Conservation (phyloP, 2,329 filamentous ascomycete species). For the Ophiostoma tasmaniense region DNA sequence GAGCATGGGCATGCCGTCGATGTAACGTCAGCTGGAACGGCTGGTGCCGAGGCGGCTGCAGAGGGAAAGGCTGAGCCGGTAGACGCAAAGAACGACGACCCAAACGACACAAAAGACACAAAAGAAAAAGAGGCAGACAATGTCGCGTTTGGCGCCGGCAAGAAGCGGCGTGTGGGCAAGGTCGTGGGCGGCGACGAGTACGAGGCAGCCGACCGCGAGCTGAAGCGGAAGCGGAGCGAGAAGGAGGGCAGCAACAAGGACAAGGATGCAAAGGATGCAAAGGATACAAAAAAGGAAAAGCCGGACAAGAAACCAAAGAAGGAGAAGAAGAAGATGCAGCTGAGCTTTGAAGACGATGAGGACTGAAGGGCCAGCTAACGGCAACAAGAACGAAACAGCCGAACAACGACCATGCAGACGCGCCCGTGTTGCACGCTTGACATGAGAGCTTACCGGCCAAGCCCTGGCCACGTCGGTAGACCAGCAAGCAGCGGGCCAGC, state of each 20-base stretch:
- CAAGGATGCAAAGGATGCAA: constrained; percentile 9
- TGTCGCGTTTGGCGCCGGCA: constrained; percentile 3
- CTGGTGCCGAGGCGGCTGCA: background rate
- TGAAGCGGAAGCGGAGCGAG: constrained; percentile 10
- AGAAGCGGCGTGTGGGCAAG: constrained; percentile 6
- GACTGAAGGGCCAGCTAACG: constrained; percentile 24
- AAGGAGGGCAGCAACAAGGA: constrained; percentile 19
- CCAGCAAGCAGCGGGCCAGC: too few species aligned
- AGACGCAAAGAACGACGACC: constrained; percentile 19
- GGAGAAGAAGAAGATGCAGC: constrained; percentile 55
- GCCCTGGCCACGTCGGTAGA: too few species aligned
- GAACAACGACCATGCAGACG: background rate
- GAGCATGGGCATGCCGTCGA: constrained; percentile 58
- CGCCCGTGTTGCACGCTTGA: background rate
- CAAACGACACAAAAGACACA: constrained; percentile 23
- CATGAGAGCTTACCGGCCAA: background rate
- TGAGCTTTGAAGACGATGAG: constrained; percentile 58
- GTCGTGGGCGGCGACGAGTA: constrained; percentile 22
- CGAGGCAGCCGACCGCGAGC: background rate
- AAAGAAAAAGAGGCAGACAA: constrained; percentile 17
- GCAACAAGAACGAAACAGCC: too few species aligned
- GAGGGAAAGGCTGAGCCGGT: constrained; percentile 20
- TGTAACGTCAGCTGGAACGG: constrained; percentile 20
- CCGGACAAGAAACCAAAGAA: constrained; percentile 42
- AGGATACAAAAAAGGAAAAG: constrained; percentile 16